phyloP scores from a whole-genome alignment of 2,329 filamentous ascomycete species.

The Nannizziopsis arthrosporioides region DNA sequence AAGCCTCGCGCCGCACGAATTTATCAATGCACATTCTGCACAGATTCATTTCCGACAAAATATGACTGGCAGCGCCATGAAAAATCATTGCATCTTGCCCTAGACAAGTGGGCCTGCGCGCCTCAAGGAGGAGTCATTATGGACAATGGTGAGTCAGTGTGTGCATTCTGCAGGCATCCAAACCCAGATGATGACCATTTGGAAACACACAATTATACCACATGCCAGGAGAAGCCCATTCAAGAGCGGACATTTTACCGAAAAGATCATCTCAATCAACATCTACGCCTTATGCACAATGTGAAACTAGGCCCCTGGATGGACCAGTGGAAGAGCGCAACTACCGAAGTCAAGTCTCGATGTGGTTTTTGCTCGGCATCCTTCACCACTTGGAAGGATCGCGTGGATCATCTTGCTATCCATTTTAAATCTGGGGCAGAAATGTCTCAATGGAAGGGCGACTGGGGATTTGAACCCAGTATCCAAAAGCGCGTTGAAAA shows the following conservation, averaged over 20 bases:
- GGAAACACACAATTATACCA: conserved; percentile 47
- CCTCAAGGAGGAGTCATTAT: conserved; percentile 44
- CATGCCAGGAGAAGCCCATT: conserved; percentile 49
- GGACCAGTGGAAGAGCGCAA: conserved; percentile 48
- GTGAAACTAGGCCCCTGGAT: conserved; percentile 45
- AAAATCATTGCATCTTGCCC: conserved; percentile 45
- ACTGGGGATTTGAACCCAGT: conserved; percentile 32
- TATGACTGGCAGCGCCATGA: conserved; percentile 51
- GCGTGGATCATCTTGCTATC: conserved; percentile 31
- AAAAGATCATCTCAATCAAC: conserved; percentile 52
- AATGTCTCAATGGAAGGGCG: conserved; percentile 33
- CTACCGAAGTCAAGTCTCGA: conserved; percentile 41
- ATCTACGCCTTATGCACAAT: conserved; percentile 49
- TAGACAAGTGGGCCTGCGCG: conserved; percentile 51
- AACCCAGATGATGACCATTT: conserved; percentile 47
- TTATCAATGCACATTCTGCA: conserved; percentile 49
- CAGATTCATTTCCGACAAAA: conserved; percentile 45
- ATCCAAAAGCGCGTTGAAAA: conserved; percentile 29
- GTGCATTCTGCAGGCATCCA: conserved; percentile 47
- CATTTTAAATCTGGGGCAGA: conserved; percentile 30
- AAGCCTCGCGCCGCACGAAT: conserved; percentile 37
- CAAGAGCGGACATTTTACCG: conserved; percentile 51
- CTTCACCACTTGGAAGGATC: conserved; percentile 36
- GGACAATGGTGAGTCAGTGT: conserved; percentile 41
- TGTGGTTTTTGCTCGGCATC: conserved; percentile 35